These are phyloP conservation scores for Friedmanniomyces endolithicus DNA, from an alignment of 495 filamentous ascomycete genomes.

Conservation along the genomic window DNA sequence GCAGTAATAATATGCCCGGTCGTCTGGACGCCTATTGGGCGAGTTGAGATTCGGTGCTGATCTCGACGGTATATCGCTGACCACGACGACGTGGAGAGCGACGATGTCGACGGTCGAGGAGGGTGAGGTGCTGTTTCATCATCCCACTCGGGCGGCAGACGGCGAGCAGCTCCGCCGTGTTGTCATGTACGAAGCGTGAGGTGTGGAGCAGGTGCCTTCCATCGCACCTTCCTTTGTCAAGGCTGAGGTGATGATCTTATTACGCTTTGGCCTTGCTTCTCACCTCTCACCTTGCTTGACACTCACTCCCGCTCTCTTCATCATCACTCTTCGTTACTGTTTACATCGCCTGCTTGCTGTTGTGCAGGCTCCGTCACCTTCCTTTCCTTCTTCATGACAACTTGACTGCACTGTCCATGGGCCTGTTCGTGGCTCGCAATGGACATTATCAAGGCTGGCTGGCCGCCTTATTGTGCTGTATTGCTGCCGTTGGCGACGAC, in stretches of 20 bases:
- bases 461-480: slow-evolving; percentile 18
- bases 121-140: no score
- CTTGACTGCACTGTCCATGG: slow-evolving; percentile 11
- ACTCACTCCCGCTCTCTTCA: not conserved
- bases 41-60: no score
- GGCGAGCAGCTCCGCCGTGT: no score
- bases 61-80: no score
- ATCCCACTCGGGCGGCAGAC: no score
- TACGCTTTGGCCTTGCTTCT: slow-evolving; percentile 1
- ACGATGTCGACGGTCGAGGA: no score
- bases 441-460: slow-evolving; percentile 17
- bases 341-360: not conserved
- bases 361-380: not conserved
- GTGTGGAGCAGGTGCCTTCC: no score
- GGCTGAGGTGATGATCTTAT: not conserved
- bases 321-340: not conserved
- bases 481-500: slow-evolving; percentile 11
- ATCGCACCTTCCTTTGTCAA: not conserved
- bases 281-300: not conserved
- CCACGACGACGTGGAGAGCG: no score
- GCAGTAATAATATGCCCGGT: no score
- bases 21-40: no score
- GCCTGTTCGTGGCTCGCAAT: slow-evolving; percentile 12
- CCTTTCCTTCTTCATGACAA: slow-evolving; percentile 7
- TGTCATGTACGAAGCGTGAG: no score